Conservation (phyloP, 1,284 basidiomycete genomes). For the Tylopilus sp. region DNA sequence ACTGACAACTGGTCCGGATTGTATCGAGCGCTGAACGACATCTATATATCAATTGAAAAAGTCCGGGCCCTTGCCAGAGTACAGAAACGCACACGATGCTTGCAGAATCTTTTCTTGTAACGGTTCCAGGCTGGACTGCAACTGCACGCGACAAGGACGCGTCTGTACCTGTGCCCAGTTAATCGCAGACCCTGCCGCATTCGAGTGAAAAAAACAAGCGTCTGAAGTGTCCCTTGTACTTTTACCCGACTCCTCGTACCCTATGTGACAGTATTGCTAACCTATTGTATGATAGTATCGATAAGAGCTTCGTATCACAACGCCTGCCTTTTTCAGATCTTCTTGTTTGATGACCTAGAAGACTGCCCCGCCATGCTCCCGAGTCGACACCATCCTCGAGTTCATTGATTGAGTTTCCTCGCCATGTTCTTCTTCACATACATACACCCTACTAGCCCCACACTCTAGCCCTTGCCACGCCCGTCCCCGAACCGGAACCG, state of each 20-base stretch:
- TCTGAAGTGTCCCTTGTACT: not conserved
- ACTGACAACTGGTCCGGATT: constrained; percentile 70
- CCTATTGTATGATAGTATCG: too few relatives aligned
- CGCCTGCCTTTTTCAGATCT: constrained; percentile 19
- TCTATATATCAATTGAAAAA: too few relatives aligned
- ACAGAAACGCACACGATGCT: constrained; percentile 58
- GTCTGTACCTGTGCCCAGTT: constrained; percentile 24
- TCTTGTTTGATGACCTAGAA: not conserved
- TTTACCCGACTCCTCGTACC: not conserved
- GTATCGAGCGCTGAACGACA: constrained; percentile 65
- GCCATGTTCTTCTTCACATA: not conserved
- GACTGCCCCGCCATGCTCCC: not conserved
- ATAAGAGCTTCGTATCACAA: not conserved
- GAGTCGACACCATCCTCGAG: not conserved
- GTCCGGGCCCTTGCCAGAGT: too few relatives aligned
- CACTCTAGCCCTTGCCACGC: constrained; percentile 29
- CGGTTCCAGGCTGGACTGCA: constrained; percentile 35
- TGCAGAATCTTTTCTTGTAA: constrained; percentile 61
- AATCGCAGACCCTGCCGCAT: constrained; percentile 1
- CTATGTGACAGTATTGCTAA: too few relatives aligned
- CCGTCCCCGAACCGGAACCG: constrained; percentile 34
- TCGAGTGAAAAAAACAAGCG: constrained; percentile 18
- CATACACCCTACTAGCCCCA: constrained; percentile 16
- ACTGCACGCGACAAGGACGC: constrained; percentile 22
- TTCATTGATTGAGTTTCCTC: constrained; percentile 39